Evolutionary conservation across 2,329 filamentous ascomycete species (phyloP), one percentile per base, ranked within the genome.

Genomic region (Aureobasidium sp.): DNA sequence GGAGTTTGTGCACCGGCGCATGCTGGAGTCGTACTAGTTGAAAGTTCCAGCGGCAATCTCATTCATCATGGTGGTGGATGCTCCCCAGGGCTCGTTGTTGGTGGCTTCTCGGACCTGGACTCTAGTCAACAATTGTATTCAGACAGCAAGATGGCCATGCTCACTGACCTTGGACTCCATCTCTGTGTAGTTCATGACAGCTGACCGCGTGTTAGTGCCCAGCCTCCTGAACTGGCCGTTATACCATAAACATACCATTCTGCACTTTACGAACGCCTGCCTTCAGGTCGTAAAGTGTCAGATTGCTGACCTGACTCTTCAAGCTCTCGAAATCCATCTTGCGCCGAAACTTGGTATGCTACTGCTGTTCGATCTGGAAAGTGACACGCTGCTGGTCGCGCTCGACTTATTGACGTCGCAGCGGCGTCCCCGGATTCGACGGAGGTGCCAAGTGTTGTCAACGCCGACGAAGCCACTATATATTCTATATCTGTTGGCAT

Each of bases 81-180:
- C 86, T 67, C 92, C 94, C 94, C 94, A 99, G 62, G 94, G 94
- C 76, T 99, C 94, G 75, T 97, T 97, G 78, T 99, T 99, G 41
- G 94, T 99, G 34, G 94, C 94, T 82, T 99, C 94, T 76, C 94
- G 89, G 68, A 97, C 91, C 88, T 94, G 69, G 2, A n/a, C 2
- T 34, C 20, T 14, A 11, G 27, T 47, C 9, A 58, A 49, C 37
- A 15, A 48, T 2, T 4, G 8, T 27, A 12, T 42, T 20, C 9
- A 7, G 17, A 9, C 2, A 20, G n/a, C 12, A 37, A 27, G 8
- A 47, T 25, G 27, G 5, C 12, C 27, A 41, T 72, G 56, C n/a
- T 22, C 14, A 20, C 60, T 47, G n/a, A 81, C 82, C 78, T 87
- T 87, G 63, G 83, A 76, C 78, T 95, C 90, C 89, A 94, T 93